Conservation (phyloP, 2,329 filamentous ascomycete species). For the Akanthomyces uredinophilus region DNA sequence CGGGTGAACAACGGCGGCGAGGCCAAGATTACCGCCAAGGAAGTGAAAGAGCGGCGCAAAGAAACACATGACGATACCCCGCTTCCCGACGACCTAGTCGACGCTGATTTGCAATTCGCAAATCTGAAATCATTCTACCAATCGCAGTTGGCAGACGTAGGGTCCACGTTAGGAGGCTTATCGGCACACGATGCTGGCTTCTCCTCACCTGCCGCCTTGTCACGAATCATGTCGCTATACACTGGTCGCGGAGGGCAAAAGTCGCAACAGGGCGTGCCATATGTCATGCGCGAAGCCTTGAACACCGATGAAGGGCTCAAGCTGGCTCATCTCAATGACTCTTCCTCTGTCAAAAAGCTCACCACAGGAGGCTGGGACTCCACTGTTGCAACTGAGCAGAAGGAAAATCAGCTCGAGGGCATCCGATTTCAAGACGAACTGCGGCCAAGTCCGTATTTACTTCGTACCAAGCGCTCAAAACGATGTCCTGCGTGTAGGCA, state of each 20-base stretch:
- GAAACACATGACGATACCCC: slow-evolving; percentile 36
- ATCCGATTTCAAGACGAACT: slow-evolving; percentile 67
- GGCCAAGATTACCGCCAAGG: slow-evolving; percentile 44
- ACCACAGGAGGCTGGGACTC: slow-evolving; percentile 57
- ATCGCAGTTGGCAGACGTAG: slow-evolving; percentile 63
- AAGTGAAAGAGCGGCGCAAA: slow-evolving; percentile 47
- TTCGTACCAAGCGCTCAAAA: slow-evolving; percentile 90
- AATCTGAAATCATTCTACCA: slow-evolving; percentile 78
- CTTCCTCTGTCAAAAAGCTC: slow-evolving; percentile 54
- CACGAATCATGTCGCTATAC: slow-evolving; percentile 89
- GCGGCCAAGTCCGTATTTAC: slow-evolving; percentile 72
- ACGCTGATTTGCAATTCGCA: slow-evolving; percentile 66
- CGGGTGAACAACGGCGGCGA: slow-evolving; percentile 61
- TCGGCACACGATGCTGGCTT: slow-evolving; percentile 45
- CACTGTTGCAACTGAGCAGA: slow-evolving; percentile 49
- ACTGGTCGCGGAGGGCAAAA: slow-evolving; percentile 60
- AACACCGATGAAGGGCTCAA: slow-evolving; percentile 67
- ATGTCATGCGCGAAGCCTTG: slow-evolving; percentile 76
- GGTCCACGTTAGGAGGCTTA: slow-evolving; percentile 46
- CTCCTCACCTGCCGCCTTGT: slow-evolving; percentile 73
- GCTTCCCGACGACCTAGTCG: slow-evolving; percentile 43
- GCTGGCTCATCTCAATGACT: slow-evolving; percentile 57
- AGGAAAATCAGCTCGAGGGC: slow-evolving; percentile 46
- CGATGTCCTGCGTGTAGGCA: slow-evolving; percentile 89
- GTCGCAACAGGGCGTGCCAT: slow-evolving; percentile 61